Evolutionary conservation across 768 basidiomycete genomes (phyloP), one percentile per base, ranked within the genome.

Genomic region (Tephrocybe sp.): DNA sequence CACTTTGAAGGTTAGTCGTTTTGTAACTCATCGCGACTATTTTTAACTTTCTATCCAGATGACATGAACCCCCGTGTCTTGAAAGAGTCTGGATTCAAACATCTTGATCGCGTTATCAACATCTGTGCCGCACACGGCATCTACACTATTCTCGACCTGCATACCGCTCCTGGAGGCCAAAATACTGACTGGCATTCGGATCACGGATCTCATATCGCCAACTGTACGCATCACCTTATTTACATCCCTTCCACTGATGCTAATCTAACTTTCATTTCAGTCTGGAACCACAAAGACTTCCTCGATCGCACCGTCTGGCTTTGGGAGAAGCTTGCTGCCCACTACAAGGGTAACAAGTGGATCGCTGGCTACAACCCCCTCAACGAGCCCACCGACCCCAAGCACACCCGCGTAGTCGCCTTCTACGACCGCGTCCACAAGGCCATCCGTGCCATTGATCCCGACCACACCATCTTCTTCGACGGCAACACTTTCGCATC

Each of bases 231-330:
- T n/a, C 21, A 28, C 11, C 24, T 19, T 34, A n/a, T 38, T 11
- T 16, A 4, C 49, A 3, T 19, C 32, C 21, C 13, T 30, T 1
- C 15, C 3, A 11, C 26, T 34, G 1, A 2, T 44, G 16, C 28
- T 41, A 28, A 41, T 51, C 9, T 21, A 16, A 13, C 5, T 43
- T 31, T 28, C 2, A n/a, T 44, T 44, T 15, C 44, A 79, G 82
- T 91, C 73, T 92, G 87, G 87, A 78, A 78, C 42, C 86, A 92
- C 75, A 89, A 83, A 56, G 89, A 92, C 64, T 87, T 89, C 75
- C 89, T 91, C 63, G 87, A 92, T 65, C 82, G 89, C 1, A 67
- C 77, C 9, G 64, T 90, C 44, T 84, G 84, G 82, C 78, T 93
- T 32, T 92, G 91, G 90, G 76, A 75, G 30, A 71, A 88, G 59